A percentile compares a stretch with the other conserved stretches of the same genome.
These are phyloP conservation scores for Chlamydomonas incerta DNA, from an alignment of 139 green algal genomes.

Conservation along the genomic window DNA sequence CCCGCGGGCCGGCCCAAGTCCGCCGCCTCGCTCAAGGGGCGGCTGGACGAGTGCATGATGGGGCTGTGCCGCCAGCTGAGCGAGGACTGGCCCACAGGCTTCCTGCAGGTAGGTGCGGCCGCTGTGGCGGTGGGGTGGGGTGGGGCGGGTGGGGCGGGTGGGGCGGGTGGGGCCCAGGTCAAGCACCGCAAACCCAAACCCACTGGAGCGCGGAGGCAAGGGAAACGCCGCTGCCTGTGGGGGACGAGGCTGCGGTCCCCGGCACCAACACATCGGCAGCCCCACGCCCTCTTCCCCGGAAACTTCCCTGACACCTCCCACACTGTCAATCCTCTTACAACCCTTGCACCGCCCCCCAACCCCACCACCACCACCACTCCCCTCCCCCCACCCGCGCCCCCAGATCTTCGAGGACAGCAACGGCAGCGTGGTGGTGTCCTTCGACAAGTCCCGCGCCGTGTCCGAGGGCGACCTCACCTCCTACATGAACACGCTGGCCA, in stretches of 20 bases:
- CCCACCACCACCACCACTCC: background rate
- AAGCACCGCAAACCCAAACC: too few relatives aligned
- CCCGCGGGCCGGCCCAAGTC: background rate
- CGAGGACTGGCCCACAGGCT: constrained; percentile 54
- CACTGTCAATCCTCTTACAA: too few relatives aligned
- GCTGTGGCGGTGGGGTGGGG: too few relatives aligned
- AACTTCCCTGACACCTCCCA: too few relatives aligned
- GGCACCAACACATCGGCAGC: too few relatives aligned
- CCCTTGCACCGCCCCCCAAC: background rate
- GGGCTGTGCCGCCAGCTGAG: constrained; percentile 53
- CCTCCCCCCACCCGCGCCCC: background rate
- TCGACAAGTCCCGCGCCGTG: constrained; percentile 45
- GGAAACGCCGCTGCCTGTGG: too few relatives aligned
- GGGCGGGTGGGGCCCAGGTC: too few relatives aligned
- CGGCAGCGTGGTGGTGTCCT: constrained; percentile 54
- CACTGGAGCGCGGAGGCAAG: too few relatives aligned
- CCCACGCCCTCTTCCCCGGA: too few relatives aligned
- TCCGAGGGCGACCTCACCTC: constrained; percentile 50
- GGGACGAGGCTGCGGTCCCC: too few relatives aligned
- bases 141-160: background rate
- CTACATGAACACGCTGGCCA: constrained; percentile 62
- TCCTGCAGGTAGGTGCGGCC: constrained; percentile 50
- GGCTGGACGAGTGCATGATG: constrained; percentile 57
- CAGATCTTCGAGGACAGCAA: constrained; percentile 62
- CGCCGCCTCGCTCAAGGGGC: constrained; percentile 28